Conservation (phyloP, 2,329 filamentous ascomycete species). For the Saccharata proteae region DNA sequence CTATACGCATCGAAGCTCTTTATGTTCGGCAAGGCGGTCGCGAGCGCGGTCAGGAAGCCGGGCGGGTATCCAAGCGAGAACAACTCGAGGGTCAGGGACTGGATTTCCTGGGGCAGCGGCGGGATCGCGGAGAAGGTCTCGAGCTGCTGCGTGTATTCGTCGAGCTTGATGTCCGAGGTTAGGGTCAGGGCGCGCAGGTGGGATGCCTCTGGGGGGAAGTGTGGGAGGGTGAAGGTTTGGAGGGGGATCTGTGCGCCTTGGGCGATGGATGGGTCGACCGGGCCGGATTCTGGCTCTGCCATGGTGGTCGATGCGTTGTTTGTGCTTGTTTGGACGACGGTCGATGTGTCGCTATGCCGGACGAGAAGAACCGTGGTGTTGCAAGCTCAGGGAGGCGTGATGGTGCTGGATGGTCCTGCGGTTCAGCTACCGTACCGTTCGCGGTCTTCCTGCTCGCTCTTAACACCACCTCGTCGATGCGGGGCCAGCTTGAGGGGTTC, state of each 20-base stretch:
- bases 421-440: no score
- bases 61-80: conserved; percentile 37
- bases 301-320: no score
- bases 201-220: conserved; percentile 32
- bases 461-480: no score
- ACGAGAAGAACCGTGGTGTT: no score
- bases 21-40: conserved; percentile 28
- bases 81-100: conserved; percentile 34
- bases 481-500: no score
- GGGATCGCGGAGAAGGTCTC: conserved; percentile 12
- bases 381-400: no score
- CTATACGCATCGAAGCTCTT: conserved; percentile 33
- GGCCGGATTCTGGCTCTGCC: background rate
- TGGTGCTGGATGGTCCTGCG: no score
- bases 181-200: conserved; percentile 33
- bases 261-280: conserved; percentile 14
- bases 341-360: no score
- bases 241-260: conserved; percentile 36
- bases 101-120: conserved; percentile 27
- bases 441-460: no score
- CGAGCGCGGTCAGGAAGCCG: conserved; percentile 30
- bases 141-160: conserved; percentile 32
- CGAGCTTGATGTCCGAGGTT: conserved; percentile 37
- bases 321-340: no score
- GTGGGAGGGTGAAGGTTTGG: conserved; percentile 32